These are phyloP conservation scores for Collybia sordida DNA, from an alignment of 768 basidiomycete genomes.

Conservation along the genomic window DNA sequence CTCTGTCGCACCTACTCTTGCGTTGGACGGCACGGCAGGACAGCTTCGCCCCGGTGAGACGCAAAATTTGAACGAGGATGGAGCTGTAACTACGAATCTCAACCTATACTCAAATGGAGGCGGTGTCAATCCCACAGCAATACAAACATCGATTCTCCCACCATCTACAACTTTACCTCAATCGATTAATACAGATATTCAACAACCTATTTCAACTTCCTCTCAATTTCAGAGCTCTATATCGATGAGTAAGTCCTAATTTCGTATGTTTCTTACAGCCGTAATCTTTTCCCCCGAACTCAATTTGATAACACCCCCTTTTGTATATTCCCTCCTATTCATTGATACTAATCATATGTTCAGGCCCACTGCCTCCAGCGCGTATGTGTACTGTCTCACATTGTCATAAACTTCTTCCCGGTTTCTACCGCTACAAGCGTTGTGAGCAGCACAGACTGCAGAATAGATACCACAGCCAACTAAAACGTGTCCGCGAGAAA, in stretches of 20 bases:
- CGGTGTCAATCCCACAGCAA: neutral
- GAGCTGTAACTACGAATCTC: neutral
- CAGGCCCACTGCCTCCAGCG: conserved; percentile 22
- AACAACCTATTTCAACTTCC: neutral
- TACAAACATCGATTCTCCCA: neutral
- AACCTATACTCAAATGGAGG: neutral
- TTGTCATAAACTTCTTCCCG: conserved; percentile 50
- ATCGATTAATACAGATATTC: neutral
- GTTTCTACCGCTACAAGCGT: conserved; percentile 46
- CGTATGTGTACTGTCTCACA: conserved; percentile 61
- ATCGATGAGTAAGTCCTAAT: neutral
- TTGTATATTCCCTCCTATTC: neutral
- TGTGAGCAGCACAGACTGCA: conserved; percentile 59
- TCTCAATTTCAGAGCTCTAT: neutral
- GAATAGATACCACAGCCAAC: conserved; percentile 50
- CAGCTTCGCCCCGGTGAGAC: neutral
- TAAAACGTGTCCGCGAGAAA: conserved; percentile 53
- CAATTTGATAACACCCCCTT: neutral
- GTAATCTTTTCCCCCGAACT: too few species aligned
- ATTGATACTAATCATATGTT: conserved; percentile 3
- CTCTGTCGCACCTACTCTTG: neutral
- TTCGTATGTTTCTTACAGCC: too few species aligned
- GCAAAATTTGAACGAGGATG: neutral
- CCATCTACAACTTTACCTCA: neutral
- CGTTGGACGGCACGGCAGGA: neutral